Evolutionary conservation across 257 asterid genomes (phyloP).

Genomic region (Solanum pimpinellifolium): DNA sequence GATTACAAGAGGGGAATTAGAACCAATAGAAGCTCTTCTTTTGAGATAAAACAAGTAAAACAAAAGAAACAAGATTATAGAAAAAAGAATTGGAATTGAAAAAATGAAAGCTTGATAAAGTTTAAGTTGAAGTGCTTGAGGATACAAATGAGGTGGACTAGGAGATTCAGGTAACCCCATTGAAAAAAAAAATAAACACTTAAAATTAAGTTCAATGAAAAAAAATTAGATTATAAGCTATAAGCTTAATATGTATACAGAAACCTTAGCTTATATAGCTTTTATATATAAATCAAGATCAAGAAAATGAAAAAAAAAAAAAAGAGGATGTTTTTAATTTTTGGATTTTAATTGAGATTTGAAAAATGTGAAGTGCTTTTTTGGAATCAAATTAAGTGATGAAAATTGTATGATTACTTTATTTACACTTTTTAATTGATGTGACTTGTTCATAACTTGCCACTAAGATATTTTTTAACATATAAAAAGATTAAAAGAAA

Average conservation of each 20-base stretch:
- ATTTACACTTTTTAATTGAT: background rate
- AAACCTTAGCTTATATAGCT: background rate
- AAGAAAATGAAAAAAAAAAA: background rate
- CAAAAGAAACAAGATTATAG: constrained; percentile 59
- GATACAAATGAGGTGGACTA: constrained; percentile 47
- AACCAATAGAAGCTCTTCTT: constrained; percentile 24
- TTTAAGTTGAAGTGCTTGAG: constrained; percentile 56
- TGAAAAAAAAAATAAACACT: background rate
- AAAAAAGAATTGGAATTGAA: constrained; percentile 76
- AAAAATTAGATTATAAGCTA: background rate
- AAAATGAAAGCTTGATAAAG: constrained; percentile 80
- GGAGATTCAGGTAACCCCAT: constrained; percentile 35
- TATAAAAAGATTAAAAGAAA: background rate
- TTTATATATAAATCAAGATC: background rate
- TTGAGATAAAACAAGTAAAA: constrained; percentile 81
- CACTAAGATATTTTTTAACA: background rate
- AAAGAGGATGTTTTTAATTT: background rate
- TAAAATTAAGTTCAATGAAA: background rate
- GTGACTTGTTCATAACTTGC: background rate
- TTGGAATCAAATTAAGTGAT: constrained; percentile 1
- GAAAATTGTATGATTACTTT: background rate
- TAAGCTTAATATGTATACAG: background rate
- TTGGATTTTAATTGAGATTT: background rate
- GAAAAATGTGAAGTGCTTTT: background rate
- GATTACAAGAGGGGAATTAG: constrained; percentile 10